phyloP scores from a whole-genome alignment of 129 eudicot genomes.

The Artemisia argyi region DNA sequence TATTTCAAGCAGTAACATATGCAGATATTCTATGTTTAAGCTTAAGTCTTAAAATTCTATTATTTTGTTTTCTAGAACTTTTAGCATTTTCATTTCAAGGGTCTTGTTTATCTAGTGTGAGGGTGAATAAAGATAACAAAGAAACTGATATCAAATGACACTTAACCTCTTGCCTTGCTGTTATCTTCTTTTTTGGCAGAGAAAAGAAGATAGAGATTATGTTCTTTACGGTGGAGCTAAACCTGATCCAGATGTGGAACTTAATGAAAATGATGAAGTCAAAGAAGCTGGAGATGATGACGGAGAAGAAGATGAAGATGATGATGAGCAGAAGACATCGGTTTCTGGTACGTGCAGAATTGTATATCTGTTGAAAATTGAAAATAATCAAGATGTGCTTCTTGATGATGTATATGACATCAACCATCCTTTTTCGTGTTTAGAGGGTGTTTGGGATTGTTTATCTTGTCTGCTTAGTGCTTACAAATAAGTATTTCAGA shows the following conservation, averaged over 20 bases:
- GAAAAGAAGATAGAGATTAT: constrained; percentile 76
- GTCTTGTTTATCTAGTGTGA: not conserved
- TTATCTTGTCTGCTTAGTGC: no score
- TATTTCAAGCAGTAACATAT: not conserved
- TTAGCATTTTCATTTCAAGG: not conserved
- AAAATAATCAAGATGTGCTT: not conserved
- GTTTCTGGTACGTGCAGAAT: constrained; percentile 57
- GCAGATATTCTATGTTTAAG: not conserved
- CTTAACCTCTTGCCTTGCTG: not conserved
- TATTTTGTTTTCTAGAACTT: not conserved
- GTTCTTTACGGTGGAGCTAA: constrained; percentile 73
- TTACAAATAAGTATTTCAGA: not conserved
- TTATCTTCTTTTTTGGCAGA: constrained; percentile 43
- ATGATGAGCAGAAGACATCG: constrained; percentile 43
- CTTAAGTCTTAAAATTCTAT: not conserved
- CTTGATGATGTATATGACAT: constrained; percentile 15
- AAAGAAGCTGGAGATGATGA: constrained; percentile 49
- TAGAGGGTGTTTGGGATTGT: not conserved
- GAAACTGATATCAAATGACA: not conserved
- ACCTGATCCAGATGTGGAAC: constrained; percentile 40
- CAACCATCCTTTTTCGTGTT: constrained; percentile 2
- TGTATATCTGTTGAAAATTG: not conserved
- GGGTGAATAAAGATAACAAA: not conserved
- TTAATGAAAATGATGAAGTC: constrained; percentile 50
- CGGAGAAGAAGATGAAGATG: constrained; percentile 40